Base-by-base conservation (phyloP, 2,329 filamentous ascomycete genomes). In the Aureobasidium sp. region DNA sequence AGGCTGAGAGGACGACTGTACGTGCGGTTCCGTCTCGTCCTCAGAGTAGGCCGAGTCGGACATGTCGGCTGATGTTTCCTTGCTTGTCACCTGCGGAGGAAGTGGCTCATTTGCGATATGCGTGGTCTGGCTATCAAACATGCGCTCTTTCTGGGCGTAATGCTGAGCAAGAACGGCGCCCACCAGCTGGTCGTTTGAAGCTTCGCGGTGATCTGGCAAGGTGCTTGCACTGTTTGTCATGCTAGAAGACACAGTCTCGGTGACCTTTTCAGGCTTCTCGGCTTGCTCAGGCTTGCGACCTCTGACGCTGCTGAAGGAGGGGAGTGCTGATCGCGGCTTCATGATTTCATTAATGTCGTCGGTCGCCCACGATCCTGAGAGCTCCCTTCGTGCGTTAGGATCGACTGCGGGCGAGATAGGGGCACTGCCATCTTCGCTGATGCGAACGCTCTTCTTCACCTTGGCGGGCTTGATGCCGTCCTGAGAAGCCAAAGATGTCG, bases 311-410 rank as follows among this genome's bases (percentile, higher is more conserved):
- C 88, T 88, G 72, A 92, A 92, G 1, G 82, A 87, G 1, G 89
- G 89, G 41, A 92, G 75, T 1, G 85, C 85, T 7, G 89, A 88
- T 36, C 88, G 79, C n/a, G 89, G 89, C 66, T 85, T 85, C 87
- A 91, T 90, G 15, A 85, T 76, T 64, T 81, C 79, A 59, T 83
- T 80, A 61, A 87, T 82, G 45, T 88, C 85, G n/a, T 87, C 70
- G 15, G 67, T 45, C 15, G 59, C 49, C 4, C 66, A 41, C 5
- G 48, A 63, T 15, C 66, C 67, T 9, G 68, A 67, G n/a, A 67
- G 64, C 27, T 69, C 68, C 9, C 68, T 64, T 39, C 25, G 60
- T 55, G 22, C 66, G 64, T 58, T 56, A 6, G 48, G 42, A 0
- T 78, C 77, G 8, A 79, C 78, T 1, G 71, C 66, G 8, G 74